Percentiles rank a stretch among this genome's conserved stretches.
Evolutionary conservation across 2,329 filamentous ascomycete species (phyloP).

Genomic region (Penicillium sp.): DNA sequence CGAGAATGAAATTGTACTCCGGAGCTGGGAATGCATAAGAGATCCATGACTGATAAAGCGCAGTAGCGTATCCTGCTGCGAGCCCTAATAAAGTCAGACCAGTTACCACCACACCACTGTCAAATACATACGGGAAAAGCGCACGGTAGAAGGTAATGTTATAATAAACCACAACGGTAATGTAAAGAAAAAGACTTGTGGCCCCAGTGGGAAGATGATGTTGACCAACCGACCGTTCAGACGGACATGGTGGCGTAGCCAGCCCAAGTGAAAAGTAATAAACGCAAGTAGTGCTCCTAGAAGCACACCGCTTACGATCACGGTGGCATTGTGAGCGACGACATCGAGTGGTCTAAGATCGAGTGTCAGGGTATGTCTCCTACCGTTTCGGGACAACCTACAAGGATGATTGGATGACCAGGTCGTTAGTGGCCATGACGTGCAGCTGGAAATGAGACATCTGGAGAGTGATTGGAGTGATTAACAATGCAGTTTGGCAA

Average conservation of each 20-base stretch:
- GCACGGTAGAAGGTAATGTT: background rate
- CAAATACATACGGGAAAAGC: background rate
- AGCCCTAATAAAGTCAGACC: background rate
- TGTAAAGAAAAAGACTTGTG: background rate
- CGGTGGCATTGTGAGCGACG: conserved; percentile 1
- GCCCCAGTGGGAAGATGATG: background rate
- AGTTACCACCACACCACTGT: background rate
- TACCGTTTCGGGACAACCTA: background rate
- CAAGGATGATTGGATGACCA: background rate
- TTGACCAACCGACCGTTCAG: background rate
- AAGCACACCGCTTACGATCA: conserved; percentile 11
- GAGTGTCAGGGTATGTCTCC: background rate
- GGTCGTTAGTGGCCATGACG: conserved; percentile 8
- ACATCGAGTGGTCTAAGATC: background rate
- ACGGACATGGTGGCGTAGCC: background rate
- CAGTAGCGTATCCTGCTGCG: background rate
- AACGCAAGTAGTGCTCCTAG: background rate
- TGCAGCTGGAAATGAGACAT: background rate
- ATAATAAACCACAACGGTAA: background rate
- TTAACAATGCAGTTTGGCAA: background rate
- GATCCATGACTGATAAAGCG: background rate
- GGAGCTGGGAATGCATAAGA: background rate
- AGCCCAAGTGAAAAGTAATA: background rate
- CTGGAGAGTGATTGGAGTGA: background rate
- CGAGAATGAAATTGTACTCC: background rate